Evolutionary conservation across 2,329 filamentous ascomycete species (phyloP).

Genomic region (Colletotrichum agaves): DNA sequence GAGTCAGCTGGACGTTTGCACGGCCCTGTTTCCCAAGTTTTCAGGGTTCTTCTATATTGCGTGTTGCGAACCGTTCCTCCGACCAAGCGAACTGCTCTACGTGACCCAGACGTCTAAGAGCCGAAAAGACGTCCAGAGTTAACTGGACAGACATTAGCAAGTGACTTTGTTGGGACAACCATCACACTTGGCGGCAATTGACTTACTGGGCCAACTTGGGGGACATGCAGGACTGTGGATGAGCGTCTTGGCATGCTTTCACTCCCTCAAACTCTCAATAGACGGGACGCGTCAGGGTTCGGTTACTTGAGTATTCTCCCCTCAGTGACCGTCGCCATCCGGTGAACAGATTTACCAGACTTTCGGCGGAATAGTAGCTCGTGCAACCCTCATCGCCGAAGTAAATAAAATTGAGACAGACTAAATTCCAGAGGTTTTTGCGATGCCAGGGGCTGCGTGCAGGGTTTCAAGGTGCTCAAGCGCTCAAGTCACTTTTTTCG

Average conservation of each 20-base stretch:
- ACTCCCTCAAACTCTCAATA: background rate
- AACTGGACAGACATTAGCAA: background rate
- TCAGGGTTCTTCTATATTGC: background rate
- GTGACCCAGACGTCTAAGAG: background rate
- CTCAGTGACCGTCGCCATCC: background rate
- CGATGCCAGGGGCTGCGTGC: background rate
- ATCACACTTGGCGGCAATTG: conserved; percentile 17
- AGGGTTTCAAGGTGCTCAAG: background rate
- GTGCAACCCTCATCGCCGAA: background rate
- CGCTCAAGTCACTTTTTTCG: too few relatives aligned
- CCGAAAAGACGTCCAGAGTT: too few relatives aligned
- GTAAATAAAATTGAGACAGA: conserved; percentile 9
- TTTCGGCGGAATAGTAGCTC: background rate
- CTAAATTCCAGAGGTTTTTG: conserved; percentile 3
- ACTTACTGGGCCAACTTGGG: conserved; percentile 1
- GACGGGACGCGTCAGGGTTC: too few relatives aligned
- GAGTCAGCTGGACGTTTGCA: conserved; percentile 17
- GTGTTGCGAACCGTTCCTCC: background rate
- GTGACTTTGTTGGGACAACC: background rate
- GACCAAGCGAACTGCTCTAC: background rate
- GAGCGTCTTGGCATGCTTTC: background rate
- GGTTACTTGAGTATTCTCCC: background rate
- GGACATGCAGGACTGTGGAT: background rate
- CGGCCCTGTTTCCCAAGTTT: background rate
- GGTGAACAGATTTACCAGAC: too few relatives aligned